These are phyloP conservation scores for Piloderma croceum DNA, from an alignment of 768 basidiomycete species.

Conservation along the genomic window DNA sequence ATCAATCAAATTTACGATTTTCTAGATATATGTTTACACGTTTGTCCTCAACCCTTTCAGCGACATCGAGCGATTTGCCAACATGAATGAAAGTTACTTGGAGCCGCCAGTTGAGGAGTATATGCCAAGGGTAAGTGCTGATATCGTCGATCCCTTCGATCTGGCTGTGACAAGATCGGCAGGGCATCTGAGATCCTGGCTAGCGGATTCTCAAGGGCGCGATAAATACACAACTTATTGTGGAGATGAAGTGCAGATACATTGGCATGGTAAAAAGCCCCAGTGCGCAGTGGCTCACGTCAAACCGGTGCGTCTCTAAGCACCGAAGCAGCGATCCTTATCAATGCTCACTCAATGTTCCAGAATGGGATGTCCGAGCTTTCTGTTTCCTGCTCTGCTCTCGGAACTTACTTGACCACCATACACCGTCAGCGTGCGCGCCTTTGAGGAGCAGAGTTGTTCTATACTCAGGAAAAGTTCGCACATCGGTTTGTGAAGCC, in stretches of 20 bases:
- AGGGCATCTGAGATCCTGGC: slow-evolving; percentile 96
- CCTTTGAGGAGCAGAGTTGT: slow-evolving; percentile 90
- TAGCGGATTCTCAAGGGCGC: slow-evolving; percentile 85
- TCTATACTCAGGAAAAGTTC: slow-evolving; percentile 83
- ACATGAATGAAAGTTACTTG: slow-evolving; percentile 70
- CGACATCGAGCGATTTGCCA: slow-evolving; percentile 80
- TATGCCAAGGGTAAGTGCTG: slow-evolving; percentile 55
- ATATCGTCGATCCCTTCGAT: background rate
- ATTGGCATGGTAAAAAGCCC: slow-evolving; percentile 90
- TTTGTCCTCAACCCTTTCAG: slow-evolving; percentile 84
- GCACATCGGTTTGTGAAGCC: slow-evolving; percentile 94
- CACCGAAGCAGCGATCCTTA: no score
- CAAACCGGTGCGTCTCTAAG: slow-evolving; percentile 31
- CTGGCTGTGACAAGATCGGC: slow-evolving; percentile 2
- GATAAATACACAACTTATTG: slow-evolving; percentile 96
- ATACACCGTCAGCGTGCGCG: slow-evolving; percentile 93
- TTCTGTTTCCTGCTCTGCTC: slow-evolving; percentile 94
- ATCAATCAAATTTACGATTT: no score
- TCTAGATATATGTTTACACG: slow-evolving; percentile 80
- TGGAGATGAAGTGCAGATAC: slow-evolving; percentile 83
- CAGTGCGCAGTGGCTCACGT: slow-evolving; percentile 60
- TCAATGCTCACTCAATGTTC: no score
- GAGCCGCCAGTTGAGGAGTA: slow-evolving; percentile 75
- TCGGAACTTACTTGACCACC: slow-evolving; percentile 89
- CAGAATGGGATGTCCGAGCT: slow-evolving; percentile 95